phyloP scores from a whole-genome alignment of 108 stramenopile species.

The Cyclotella distinguenda region DNA sequence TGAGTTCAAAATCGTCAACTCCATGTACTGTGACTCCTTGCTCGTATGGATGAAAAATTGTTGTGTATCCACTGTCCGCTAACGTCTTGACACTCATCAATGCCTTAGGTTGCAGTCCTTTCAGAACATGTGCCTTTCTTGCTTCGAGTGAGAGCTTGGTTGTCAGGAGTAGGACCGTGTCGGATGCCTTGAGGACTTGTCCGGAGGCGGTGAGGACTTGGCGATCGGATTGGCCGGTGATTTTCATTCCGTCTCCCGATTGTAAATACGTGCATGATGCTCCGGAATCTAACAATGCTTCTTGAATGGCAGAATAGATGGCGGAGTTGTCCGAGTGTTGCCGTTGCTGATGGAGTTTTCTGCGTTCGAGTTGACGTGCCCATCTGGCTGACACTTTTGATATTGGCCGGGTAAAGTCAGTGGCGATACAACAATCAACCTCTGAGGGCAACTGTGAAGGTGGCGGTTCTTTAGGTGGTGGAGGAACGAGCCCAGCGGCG shows the following conservation, averaged over 20 bases:
- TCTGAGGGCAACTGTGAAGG: neutral
- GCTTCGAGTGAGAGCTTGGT: neutral
- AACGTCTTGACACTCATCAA: slow-evolving; percentile 14
- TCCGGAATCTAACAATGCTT: slow-evolving; percentile 13
- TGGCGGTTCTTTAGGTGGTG: neutral
- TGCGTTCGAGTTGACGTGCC: slow-evolving; percentile 1
- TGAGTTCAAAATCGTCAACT: neutral
- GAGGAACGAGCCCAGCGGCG: neutral
- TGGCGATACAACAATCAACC: slow-evolving; percentile 2
- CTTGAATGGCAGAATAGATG: neutral
- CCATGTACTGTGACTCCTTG: slow-evolving; percentile 12
- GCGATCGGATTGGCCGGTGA: neutral
- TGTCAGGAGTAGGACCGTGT: neutral
- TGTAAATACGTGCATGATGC: slow-evolving; percentile 1
- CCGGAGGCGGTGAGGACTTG: slow-evolving; percentile 1
- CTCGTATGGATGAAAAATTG: slow-evolving; percentile 26
- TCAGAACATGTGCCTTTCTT: neutral
- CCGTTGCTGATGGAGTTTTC: neutral
- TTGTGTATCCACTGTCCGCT: slow-evolving; percentile 18
- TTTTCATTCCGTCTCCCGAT: neutral
- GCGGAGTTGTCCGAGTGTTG: neutral
- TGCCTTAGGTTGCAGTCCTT: neutral
- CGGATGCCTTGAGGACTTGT: neutral
- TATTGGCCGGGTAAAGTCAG: neutral
- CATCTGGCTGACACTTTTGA: slow-evolving; percentile 1